Evolutionary conservation across 768 basidiomycete species (phyloP).

Genomic region (Boletellus emodensis): DNA sequence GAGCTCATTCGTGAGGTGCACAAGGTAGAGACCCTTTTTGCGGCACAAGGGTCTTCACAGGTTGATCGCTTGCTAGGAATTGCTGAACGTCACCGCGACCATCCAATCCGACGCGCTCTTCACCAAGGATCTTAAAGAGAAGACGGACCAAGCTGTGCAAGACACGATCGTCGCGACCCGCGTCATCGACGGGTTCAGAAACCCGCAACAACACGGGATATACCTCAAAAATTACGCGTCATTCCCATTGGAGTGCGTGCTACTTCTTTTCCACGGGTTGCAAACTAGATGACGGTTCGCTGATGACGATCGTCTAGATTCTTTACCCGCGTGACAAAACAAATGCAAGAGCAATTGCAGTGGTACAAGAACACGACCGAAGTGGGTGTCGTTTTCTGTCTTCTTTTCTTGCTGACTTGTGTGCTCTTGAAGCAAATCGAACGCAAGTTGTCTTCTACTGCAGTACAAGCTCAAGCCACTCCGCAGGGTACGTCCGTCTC

Average conservation of each 20-base stretch:
- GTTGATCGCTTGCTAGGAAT: slow-evolving; percentile 46
- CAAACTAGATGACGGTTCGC: no score
- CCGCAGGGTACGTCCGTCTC: slow-evolving; percentile 57
- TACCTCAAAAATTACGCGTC: slow-evolving; percentile 74
- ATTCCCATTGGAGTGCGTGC: slow-evolving; percentile 79
- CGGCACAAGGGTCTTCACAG: background rate
- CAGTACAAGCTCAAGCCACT: slow-evolving; percentile 58
- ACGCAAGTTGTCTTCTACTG: slow-evolving; percentile 68
- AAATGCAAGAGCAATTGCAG: slow-evolving; percentile 65
- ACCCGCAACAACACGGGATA: slow-evolving; percentile 64
- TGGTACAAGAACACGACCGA: slow-evolving; percentile 84
- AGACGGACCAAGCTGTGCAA: slow-evolving; percentile 74
- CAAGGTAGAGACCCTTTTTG: slow-evolving; percentile 42
- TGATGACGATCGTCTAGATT: slow-evolving; percentile 41
- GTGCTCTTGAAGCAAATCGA: slow-evolving; percentile 51
- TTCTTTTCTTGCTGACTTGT: background rate
- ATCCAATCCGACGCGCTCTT: slow-evolving; percentile 64
- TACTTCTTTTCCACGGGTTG: background rate
- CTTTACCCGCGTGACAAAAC: slow-evolving; percentile 65
- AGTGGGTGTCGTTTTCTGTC: slow-evolving; percentile 35
- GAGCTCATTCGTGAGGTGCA: slow-evolving; percentile 63
- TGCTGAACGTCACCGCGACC: slow-evolving; percentile 55
- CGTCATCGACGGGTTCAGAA: slow-evolving; percentile 74
- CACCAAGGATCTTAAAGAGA: slow-evolving; percentile 66
- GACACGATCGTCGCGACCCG: slow-evolving; percentile 75